Evolutionary conservation across 208 protist genomes (phyloP), one percentile per base, ranked within the genome.

Genomic region (Trypanosoma lewisi): DNA sequence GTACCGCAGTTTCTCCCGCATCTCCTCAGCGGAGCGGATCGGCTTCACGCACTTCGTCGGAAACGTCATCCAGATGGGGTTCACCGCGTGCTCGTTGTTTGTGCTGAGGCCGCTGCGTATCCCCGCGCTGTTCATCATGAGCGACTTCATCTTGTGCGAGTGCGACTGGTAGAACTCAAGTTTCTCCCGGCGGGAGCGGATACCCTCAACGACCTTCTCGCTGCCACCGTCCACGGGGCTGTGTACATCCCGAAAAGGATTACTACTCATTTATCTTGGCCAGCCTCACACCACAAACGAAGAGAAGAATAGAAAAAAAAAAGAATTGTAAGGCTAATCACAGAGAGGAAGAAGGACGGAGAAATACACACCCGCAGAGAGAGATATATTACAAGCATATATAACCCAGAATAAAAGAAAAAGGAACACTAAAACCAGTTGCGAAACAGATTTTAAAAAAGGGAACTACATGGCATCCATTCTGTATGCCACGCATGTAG

Each of bases 101-200:
- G 75, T 75, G 51, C 53, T 69, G 23, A 88, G 42, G 17, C 74
- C 81, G 54, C 75, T 86, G 42, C 81, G 78, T 19, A 91, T 64
- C 51, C 78, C 78, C 2, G 81, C 85, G 67, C 85, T 87, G 69
- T 85, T 91, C 77, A 85, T 87, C 73, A 91, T 80, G 55, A 91
- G 73, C 6, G 81, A 66, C 61, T 91, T 91, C 85, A 91, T 91
- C 44, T 78, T 83, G 77, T 91, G 85, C 33, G 85, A 91, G 17
- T 84, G 76, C 25, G 80, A 87, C 55, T 91, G 85, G 65, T 91
- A 87, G 7, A 91, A 45, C 77, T 91, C 79, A 17, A 91, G 70
- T 55, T 78, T 77, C 39, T 85, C 73, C 25, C 79, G 75, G 37
- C 76, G 73, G 1, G 58, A 54, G 1, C 64, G 75, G 62, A 90